A percentile compares a stretch with the other conserved stretches of the same genome.
Conservation (phyloP, 768 basidiomycete species). For the Suillus brevipes region DNA sequence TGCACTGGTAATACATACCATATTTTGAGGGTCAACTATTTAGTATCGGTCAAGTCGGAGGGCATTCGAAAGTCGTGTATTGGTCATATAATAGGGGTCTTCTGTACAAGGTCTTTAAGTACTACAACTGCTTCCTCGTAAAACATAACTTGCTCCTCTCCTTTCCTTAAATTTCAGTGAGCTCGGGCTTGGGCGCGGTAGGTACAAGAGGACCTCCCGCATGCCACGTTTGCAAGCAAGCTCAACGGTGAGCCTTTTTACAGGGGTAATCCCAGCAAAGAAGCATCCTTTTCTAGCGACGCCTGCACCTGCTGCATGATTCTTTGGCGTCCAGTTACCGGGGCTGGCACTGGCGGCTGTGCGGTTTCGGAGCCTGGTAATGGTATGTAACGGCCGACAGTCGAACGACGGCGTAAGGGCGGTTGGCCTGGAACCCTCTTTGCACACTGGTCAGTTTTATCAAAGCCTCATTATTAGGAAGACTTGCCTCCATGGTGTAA, state of each 20-base stretch:
- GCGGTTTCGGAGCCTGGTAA: not conserved
- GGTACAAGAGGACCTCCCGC: not conserved
- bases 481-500: constrained; percentile 24
- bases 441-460: not conserved
- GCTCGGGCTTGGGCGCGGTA: not conserved
- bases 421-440: constrained; percentile 30
- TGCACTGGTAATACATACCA: constrained; percentile 86
- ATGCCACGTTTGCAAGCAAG: not conserved
- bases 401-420: constrained; percentile 16
- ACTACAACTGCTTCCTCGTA: not conserved
- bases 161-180: not conserved
- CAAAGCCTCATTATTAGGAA: not conserved
- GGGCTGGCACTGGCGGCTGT: not conserved
- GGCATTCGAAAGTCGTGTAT: constrained; percentile 36
- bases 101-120: not conserved
- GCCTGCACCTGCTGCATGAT: not conserved
- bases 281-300: not conserved
- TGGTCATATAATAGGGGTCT: not conserved
- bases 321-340: not conserved
- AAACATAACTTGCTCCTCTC: not conserved
- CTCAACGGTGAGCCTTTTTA: not conserved
- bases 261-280: not conserved
- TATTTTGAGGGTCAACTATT: constrained; percentile 75
- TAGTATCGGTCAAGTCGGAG: constrained; percentile 68
- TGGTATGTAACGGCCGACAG: not conserved